Conservation (phyloP, 1,284 basidiomycete species). For the Ustilago crameri region DNA sequence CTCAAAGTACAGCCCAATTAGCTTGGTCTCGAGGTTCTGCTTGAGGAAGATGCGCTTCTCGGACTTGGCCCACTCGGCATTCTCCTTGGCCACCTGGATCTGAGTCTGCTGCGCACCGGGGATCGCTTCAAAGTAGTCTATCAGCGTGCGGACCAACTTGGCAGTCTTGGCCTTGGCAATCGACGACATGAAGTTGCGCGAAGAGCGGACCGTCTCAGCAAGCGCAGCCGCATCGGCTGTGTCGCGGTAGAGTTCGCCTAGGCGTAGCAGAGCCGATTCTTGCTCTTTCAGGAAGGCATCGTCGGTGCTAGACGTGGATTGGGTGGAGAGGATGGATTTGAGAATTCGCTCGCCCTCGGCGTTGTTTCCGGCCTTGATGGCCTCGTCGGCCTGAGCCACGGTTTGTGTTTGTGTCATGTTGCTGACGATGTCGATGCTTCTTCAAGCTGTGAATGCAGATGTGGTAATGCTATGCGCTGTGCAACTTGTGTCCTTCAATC, state of each 20-base stretch:
- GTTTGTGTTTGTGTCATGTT: constrained; percentile 46
- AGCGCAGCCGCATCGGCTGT: constrained; percentile 84
- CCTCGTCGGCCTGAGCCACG: constrained; percentile 60
- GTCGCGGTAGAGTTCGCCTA: constrained; percentile 89
- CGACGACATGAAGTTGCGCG: constrained; percentile 88
- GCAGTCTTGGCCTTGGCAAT: constrained; percentile 98
- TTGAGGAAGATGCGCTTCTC: constrained; percentile 96
- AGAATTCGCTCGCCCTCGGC: constrained; percentile 59
- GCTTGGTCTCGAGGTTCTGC: constrained; percentile 90
- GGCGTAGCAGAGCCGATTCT: constrained; percentile 84
- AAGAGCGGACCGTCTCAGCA: constrained; percentile 85
- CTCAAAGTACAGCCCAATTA: constrained; percentile 85
- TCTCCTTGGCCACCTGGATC: constrained; percentile 85
- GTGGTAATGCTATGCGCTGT: too few relatives aligned
- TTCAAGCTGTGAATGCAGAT: too few relatives aligned
- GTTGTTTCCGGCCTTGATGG: constrained; percentile 54
- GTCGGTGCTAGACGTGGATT: constrained; percentile 61
- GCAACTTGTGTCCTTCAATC: too few relatives aligned
- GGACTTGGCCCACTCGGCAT: constrained; percentile 89
- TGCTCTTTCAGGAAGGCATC: constrained; percentile 80
- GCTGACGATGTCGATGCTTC: background rate
- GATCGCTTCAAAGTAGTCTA: constrained; percentile 85
- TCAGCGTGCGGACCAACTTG: constrained; percentile 85
- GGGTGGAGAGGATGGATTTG: constrained; percentile 54
- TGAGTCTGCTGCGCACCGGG: constrained; percentile 82